Base-by-base conservation (phyloP, 768 basidiomycete genomes). In the Boletus tylopilopsis region DNA sequence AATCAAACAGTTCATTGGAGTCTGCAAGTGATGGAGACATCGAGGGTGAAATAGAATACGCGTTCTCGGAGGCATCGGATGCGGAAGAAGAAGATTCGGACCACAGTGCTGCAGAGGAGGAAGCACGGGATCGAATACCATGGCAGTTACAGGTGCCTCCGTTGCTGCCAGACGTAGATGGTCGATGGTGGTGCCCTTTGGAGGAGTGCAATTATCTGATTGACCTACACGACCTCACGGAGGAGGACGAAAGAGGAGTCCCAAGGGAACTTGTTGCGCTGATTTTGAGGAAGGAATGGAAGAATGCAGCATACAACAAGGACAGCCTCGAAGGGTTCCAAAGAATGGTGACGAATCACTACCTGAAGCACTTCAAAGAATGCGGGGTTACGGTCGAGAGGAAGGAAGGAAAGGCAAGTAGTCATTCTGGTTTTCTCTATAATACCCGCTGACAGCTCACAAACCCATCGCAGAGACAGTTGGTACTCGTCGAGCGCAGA, bases 151-250 rank as follows among this genome's bases (percentile, higher is more conserved):
- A 61, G 32, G 41, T 58, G 9, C 61, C 66, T 0, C 80, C 81
- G 6, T 49, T 54, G 1, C 64, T 81, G 33, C 73, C 71, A 9
- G 62, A 64, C 7, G 73, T 73, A 3, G 65, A 74, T 24, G 73
- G 80, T 51, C 68, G 67, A 19, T 85, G 84, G 84, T 62, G 65
- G 53, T 85, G 84, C 55, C 73, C 75, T 10, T 57, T 72, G 33
- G 57, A 52, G 37, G 59, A 51, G 7, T 85, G 84, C 62, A 19
- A 49, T 6, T 72, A 77, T 50, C 39, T 54, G 0, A 73, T 84
- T 42, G 71, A 84, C 61, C 54, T 85, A 12, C 64, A 77, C 29
- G 50, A 72, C 27, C 64, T 75, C 29, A 64, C 64, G 5, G 62
- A 67, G 13, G 69, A 73, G 22, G 62, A 75, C 40, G 51, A 56